phyloP scores from a whole-genome alignment of 1,284 basidiomycete species.

The Cryptococcus sp. region DNA sequence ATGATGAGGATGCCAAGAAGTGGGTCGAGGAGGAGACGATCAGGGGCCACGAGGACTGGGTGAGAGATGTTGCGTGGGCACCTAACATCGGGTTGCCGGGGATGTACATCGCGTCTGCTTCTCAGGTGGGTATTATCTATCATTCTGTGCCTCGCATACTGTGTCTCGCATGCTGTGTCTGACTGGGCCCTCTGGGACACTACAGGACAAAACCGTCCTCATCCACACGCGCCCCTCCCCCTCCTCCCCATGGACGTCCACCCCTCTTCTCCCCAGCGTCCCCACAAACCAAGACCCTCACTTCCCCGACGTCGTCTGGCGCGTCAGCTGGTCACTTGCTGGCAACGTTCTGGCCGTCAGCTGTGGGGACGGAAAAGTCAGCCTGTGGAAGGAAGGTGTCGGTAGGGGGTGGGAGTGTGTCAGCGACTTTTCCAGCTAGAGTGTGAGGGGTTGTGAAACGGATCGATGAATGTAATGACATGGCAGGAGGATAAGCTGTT shows the following conservation, averaged over 20 bases:
- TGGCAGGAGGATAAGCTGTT: no score
- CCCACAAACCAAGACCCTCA: conserved; percentile 57
- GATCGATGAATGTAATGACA: no score
- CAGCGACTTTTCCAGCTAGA: conserved; percentile 79
- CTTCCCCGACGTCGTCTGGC: conserved; percentile 95
- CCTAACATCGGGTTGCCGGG: conserved; percentile 93
- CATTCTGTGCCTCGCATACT: background rate
- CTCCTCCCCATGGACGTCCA: conserved; percentile 77
- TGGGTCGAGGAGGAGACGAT: conserved; percentile 87
- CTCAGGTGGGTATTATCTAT: conserved; percentile 60
- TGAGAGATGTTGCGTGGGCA: conserved; percentile 95
- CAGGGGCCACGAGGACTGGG: conserved; percentile 94
- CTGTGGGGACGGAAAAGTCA: conserved; percentile 97
- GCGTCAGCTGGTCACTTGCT: conserved; percentile 93
- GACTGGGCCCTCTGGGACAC: conserved; percentile 10
- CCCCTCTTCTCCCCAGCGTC: conserved; percentile 70
- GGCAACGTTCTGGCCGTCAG: conserved; percentile 96
- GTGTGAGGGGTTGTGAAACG: background rate
- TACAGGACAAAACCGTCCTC: conserved; percentile 79
- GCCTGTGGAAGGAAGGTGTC: conserved; percentile 96
- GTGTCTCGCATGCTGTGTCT: no score
- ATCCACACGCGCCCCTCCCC: conserved; percentile 90
- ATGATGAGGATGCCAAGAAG: conserved; percentile 52
- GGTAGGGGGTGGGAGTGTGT: conserved; percentile 97
- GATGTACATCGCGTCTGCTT: conserved; percentile 92